Base-by-base conservation (phyloP, 192 early-diverging fungal genomes). In the Coemansia sp. region DNA sequence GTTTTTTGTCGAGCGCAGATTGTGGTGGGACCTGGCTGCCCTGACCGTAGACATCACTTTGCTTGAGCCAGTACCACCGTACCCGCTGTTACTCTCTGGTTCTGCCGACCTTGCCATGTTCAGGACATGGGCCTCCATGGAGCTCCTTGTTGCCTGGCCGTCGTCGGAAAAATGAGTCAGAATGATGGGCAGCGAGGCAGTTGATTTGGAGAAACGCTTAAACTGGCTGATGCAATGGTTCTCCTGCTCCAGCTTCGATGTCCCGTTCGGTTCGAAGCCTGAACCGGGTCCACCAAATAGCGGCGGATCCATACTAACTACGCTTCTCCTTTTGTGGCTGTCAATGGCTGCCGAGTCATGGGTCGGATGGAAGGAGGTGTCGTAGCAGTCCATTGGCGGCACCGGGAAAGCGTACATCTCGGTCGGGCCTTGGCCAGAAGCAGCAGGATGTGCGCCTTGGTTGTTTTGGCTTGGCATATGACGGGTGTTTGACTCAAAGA, bases 21-120 rank as follows among this genome's bases (percentile, higher is more conserved):
- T 67, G 33, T 80, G 62, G 20, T 80, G 71, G 20, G 76, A 79
- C 58, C 59, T 63, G 10, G 66, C 76, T n/a, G 64, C 76, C 23
- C 76, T 20, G 32, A 57, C 17, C 4, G 55, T 38, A 14, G 55
- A 10, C 17, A 17, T 36, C 17, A 20, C 4, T 5, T 33, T n/a
- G 19, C 34, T 17, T n/a, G 17, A 15, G 6, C 19, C 34, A 20
- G 55, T 29, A 29, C 3, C 11, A 9, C 13, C 29, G 9, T 57
- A 36, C 19, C 34, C 34, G 17, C 17, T 3, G 29, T 10, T 36
- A 17, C 33, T 19, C 17, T 35, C 29, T 15, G 19, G 9, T 19
- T 57, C 55, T 34, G 19, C 36, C 3, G 34, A 33, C 15, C 55
- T 20, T 19, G 55, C 55, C n/a, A 33, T 36, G 5, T 33, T 57